Conservation (phyloP, 139 green algal genomes). For the Chlamydomonas eustigma region DNA sequence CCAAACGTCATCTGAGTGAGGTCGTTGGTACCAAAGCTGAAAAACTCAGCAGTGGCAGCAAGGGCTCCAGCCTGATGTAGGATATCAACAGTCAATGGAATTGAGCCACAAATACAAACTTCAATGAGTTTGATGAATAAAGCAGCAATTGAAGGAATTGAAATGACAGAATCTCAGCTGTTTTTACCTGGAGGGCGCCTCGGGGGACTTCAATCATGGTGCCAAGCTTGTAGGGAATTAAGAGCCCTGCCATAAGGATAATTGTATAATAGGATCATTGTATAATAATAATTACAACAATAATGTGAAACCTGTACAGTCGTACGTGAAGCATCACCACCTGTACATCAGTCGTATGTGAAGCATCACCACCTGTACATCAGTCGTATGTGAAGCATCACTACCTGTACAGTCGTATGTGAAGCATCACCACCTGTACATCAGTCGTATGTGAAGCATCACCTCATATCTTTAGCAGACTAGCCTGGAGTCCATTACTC, state of each 20-base stretch:
- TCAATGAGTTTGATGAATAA: slow-evolving; percentile 66
- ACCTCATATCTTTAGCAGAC: too few species aligned
- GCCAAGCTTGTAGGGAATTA: slow-evolving; percentile 37
- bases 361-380: too few species aligned
- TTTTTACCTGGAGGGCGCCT: slow-evolving; percentile 50
- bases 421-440: too few species aligned
- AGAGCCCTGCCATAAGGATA: too few species aligned
- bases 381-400: too few species aligned
- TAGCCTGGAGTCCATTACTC: not conserved
- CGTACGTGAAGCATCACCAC: too few species aligned
- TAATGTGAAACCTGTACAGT: too few species aligned
- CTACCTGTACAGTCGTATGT: too few species aligned
- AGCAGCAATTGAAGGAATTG: slow-evolving; percentile 92
- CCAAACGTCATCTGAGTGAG: slow-evolving; percentile 84
- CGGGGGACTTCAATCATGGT: slow-evolving; percentile 95
- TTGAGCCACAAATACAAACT: not conserved
- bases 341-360: too few species aligned
- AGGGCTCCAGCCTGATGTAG: slow-evolving; percentile 62
- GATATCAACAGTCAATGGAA: not conserved
- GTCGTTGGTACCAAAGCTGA: slow-evolving; percentile 93
- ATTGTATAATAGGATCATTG: too few species aligned
- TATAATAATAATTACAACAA: too few species aligned
- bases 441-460: too few species aligned
- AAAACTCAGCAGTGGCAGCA: slow-evolving; percentile 82
- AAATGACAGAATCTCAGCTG: slow-evolving; percentile 29